Conservation (phyloP, 306 rosid species). For the Vigna hirtella region DNA sequence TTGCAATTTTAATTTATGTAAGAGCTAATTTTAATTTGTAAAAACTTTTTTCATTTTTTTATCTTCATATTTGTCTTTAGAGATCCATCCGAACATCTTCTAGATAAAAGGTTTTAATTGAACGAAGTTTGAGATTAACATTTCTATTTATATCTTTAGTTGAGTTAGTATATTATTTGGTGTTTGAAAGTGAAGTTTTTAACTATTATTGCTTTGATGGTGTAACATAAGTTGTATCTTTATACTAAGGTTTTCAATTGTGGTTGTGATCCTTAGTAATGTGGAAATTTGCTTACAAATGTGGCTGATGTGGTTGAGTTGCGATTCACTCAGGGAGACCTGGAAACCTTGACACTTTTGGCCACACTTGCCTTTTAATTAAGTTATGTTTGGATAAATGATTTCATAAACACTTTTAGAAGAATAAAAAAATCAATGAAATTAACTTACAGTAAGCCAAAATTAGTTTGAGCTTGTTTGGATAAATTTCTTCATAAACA, state of each 20-base stretch:
- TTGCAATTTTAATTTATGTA: too few species aligned
- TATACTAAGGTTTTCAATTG: not conserved
- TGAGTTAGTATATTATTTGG: not conserved
- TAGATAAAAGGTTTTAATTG: not conserved
- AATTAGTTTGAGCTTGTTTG: too few species aligned
- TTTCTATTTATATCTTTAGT: not conserved
- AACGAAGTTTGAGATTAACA: not conserved
- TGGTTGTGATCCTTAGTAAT: not conserved
- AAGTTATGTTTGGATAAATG: too few species aligned
- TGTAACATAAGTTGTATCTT: not conserved
- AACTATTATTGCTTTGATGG: not conserved
- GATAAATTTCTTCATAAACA: too few species aligned
- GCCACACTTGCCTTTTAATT: not conserved
- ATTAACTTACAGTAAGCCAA: too few species aligned
- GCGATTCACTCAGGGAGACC: not conserved
- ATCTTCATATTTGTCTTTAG: too few species aligned
- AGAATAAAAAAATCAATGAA: too few species aligned
- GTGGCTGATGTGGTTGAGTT: not conserved
- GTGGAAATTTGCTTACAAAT: not conserved
- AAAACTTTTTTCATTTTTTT: too few species aligned
- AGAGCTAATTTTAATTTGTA: too few species aligned
- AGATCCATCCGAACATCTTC: too few species aligned
- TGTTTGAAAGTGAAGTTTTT: not conserved
- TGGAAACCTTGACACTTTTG: not conserved
- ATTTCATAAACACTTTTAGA: too few species aligned